Evolutionary conservation across 2,329 filamentous ascomycete genomes (phyloP).

Genomic region (Alternaria consortialis): DNA sequence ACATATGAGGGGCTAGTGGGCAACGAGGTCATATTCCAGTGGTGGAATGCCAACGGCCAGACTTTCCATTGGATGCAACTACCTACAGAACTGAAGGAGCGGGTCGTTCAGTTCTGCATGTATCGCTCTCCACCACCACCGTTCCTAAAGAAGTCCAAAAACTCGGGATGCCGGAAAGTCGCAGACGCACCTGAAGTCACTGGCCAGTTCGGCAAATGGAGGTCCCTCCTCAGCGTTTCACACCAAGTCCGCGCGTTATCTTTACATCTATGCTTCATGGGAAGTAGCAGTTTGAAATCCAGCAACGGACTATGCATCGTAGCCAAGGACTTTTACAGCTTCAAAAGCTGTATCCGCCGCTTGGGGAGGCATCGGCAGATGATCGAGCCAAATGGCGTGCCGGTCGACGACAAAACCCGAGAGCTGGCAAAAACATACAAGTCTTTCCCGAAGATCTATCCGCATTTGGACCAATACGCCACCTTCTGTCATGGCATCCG

Average conservation of each 20-base stretch:
- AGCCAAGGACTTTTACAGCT: background rate
- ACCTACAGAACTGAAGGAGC: constrained; percentile 40
- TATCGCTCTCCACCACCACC: background rate
- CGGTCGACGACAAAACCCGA: constrained; percentile 4
- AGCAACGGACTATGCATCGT: constrained; percentile 20
- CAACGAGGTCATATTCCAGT: constrained; percentile 16
- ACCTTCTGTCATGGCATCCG: constrained; percentile 39
- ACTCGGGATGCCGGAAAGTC: background rate
- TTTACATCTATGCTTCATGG: constrained; percentile 31
- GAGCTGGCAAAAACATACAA: constrained; percentile 24
- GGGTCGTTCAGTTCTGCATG: constrained; percentile 33
- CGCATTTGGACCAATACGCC: constrained; percentile 33
- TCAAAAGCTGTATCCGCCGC: constrained; percentile 20
- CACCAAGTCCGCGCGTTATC: constrained; percentile 34
- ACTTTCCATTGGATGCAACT: constrained; percentile 36
- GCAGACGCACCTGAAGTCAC: constrained; percentile 26
- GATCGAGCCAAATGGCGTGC: constrained; percentile 18
- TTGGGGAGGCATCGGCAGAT: constrained; percentile 29
- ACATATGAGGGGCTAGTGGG: background rate
- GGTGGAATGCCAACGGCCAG: constrained; percentile 37
- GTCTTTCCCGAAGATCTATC: constrained; percentile 30
- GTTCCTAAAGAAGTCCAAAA: background rate
- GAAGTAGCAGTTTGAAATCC: constrained; percentile 14
- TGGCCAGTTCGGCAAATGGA: constrained; percentile 28
- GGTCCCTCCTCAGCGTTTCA: constrained; percentile 28